Percentiles rank a stretch among this genome's conserved stretches.
Evolutionary conservation across 2,329 filamentous ascomycete genomes (phyloP).

Genomic region (Calonectria ilicicola): DNA sequence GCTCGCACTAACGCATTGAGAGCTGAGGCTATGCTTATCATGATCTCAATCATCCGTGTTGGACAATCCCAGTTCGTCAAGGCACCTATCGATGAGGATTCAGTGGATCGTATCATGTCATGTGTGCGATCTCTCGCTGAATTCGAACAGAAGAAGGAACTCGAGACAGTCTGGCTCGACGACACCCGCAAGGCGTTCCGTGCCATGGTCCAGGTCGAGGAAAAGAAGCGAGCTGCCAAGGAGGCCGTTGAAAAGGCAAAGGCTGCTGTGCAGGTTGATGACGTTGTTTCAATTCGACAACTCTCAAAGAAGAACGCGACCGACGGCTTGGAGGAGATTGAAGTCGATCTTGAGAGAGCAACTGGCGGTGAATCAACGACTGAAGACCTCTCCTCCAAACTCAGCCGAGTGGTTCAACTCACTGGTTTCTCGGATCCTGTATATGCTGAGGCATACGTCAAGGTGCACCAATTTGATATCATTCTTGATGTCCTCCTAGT

Average conservation of each 20-base stretch:
- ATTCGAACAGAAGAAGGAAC: constrained; percentile 88
- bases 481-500: constrained; percentile 95
- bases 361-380: constrained; percentile 87
- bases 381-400: constrained; percentile 92
- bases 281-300: constrained; percentile 92
- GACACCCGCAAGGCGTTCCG: constrained; percentile 97
- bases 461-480: constrained; percentile 99
- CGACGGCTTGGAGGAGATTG: constrained; percentile 87
- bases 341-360: constrained; percentile 91
- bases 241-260: constrained; percentile 94
- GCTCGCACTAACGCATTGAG: constrained; percentile 93
- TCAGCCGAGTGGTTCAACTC: constrained; percentile 95
- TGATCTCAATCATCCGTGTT: constrained; percentile 98
- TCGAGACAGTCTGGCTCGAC: constrained; percentile 92
- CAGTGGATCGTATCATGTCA: constrained; percentile 98
- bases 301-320: constrained; percentile 89
- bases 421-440: constrained; percentile 98
- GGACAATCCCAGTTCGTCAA: constrained; percentile 99
- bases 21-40: constrained; percentile 98
- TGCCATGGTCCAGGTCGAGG: constrained; percentile 96
- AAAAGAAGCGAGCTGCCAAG: constrained; percentile 97
- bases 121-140: constrained; percentile 94
- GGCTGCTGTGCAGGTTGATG: constrained; percentile 93
- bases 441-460: constrained; percentile 99
- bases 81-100: constrained; percentile 96